Percentiles rank a stretch among this genome's conserved stretches.
phyloP scores from a whole-genome alignment of 345 rosid species.

The Eucalyptus marginata region DNA sequence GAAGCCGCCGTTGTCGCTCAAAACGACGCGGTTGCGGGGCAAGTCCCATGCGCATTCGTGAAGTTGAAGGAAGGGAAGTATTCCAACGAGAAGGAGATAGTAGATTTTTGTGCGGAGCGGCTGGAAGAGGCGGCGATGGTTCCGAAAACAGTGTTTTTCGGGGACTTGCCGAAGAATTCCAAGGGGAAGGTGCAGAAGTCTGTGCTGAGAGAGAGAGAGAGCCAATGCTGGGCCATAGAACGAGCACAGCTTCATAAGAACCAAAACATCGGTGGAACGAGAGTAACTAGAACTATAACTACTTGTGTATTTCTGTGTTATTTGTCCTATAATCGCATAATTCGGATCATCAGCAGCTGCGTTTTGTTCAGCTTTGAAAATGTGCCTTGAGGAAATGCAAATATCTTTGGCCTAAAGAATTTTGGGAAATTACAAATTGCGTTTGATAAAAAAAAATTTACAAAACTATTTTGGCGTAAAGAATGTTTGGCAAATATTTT shows the following conservation, averaged over 20 bases:
- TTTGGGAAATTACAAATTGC: too few species aligned
- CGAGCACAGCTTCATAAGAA: not conserved
- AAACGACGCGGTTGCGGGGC: not conserved
- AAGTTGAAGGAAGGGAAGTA: conserved; percentile 19
- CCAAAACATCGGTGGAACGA: too few species aligned
- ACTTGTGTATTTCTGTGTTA: too few species aligned
- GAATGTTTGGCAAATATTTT: too few species aligned
- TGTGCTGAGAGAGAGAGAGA: conserved; percentile 22
- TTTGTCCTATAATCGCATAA: too few species aligned
- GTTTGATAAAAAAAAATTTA: too few species aligned
- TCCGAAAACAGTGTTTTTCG: conserved; percentile 17
- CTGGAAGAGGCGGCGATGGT: conserved; percentile 18
- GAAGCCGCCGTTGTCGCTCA: conserved; percentile 31
- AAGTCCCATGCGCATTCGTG: conserved; percentile 36
- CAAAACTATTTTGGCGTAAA: too few species aligned
- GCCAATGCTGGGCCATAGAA: not conserved
- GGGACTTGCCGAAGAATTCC: conserved; percentile 32
- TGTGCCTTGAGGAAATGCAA: too few species aligned
- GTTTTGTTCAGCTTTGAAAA: too few species aligned
- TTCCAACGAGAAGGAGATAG: conserved; percentile 10
- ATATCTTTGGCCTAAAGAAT: too few species aligned
- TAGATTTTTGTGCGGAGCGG: conserved; percentile 8
- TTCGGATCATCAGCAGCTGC: too few species aligned
- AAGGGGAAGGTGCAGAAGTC: conserved; percentile 31
- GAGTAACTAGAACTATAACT: too few species aligned